A percentile compares a stretch with the other conserved stretches of the same genome.
phyloP scores from a whole-genome alignment of 2,329 filamentous ascomycete species.

The Pseudogymnoascus sp. region DNA sequence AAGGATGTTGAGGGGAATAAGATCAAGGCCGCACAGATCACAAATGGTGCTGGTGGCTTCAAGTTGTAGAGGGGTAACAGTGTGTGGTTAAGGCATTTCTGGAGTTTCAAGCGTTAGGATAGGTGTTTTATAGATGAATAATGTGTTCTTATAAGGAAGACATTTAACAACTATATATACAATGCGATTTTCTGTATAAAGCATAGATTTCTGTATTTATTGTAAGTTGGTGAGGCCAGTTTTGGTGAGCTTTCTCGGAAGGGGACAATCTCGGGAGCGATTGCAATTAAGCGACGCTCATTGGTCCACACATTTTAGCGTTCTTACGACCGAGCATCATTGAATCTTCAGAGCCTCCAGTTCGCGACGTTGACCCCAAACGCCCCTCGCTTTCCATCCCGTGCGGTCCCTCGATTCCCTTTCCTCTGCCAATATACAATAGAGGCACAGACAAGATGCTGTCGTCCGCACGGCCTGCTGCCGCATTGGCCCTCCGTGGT shows the following conservation, averaged over 20 bases:
- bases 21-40: constrained; percentile 47
- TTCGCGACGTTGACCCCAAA: constrained; percentile 4
- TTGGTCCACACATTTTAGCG: constrained; percentile 8
- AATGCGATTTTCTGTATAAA: not conserved
- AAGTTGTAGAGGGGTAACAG: constrained; percentile 45
- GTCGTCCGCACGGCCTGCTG: constrained; percentile 36
- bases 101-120: constrained; percentile 8
- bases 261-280: constrained; percentile 6
- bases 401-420: not conserved
- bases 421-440: constrained; percentile 7
- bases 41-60: constrained; percentile 48
- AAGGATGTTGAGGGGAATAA: constrained; percentile 79
- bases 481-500: constrained; percentile 39
- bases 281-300: constrained; percentile 8
- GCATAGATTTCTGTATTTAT: not conserved
- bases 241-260: constrained; percentile 7
- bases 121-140: constrained; percentile 7
- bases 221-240: not conserved
- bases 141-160: constrained; percentile 3
- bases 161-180: not conserved
- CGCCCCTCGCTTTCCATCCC: not conserved
- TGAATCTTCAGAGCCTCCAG: constrained; percentile 9
- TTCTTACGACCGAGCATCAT: constrained; percentile 9
- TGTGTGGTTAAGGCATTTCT: not conserved
- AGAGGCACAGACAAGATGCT: constrained; percentile 30